A percentile compares a stretch with the other conserved stretches of the same genome.
phyloP scores from a whole-genome alignment of 805 yeast genomes.

The Saturnispora halmiae region DNA sequence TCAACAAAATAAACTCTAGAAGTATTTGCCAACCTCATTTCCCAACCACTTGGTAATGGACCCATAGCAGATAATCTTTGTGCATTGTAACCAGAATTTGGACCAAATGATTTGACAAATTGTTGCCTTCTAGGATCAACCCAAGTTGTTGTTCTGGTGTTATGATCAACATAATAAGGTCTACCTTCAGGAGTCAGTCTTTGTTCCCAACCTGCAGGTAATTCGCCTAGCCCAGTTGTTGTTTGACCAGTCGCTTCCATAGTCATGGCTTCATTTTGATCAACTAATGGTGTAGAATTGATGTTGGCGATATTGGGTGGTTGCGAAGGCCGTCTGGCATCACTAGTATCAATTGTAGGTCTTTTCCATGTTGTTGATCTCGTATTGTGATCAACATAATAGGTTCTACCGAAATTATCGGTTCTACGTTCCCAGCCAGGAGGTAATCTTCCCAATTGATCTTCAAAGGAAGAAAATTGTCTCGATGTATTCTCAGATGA shows the following conservation, averaged over 20 bases:
- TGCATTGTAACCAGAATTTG: conserved; percentile 87
- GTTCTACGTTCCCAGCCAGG: conserved; percentile 99
- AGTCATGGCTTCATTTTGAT: conserved; percentile 28
- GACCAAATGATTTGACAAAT: conserved; percentile 89
- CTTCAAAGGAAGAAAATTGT: conserved; percentile 90
- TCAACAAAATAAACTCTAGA: conserved; percentile 98
- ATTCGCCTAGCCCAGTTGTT: conserved; percentile 91
- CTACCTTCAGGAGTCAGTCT: conserved; percentile 96
- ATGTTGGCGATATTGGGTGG: conserved; percentile 33
- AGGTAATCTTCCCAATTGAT: conserved; percentile 91
- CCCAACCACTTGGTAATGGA: conserved; percentile 99
- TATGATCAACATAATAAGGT: conserved; percentile 97
- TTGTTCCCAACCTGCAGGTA: conserved; percentile 99
- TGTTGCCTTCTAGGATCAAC: conserved; percentile 99
- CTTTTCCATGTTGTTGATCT: conserved; percentile 99
- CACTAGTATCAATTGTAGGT: conserved; percentile 77
- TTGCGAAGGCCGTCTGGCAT: conserved; percentile 39
- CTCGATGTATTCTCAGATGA: conserved; percentile 28
- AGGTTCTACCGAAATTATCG: conserved; percentile 93
- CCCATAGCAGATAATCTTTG: conserved; percentile 97
- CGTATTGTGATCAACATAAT: conserved; percentile 95
- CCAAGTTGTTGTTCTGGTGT: conserved; percentile 99
- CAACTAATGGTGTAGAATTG: conserved; percentile 30
- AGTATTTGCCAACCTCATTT: conserved; percentile 97
- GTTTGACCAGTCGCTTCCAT: conserved; percentile 79